Conservation (phyloP, 208 protist species). For the Novymonas esmeraldas region DNA sequence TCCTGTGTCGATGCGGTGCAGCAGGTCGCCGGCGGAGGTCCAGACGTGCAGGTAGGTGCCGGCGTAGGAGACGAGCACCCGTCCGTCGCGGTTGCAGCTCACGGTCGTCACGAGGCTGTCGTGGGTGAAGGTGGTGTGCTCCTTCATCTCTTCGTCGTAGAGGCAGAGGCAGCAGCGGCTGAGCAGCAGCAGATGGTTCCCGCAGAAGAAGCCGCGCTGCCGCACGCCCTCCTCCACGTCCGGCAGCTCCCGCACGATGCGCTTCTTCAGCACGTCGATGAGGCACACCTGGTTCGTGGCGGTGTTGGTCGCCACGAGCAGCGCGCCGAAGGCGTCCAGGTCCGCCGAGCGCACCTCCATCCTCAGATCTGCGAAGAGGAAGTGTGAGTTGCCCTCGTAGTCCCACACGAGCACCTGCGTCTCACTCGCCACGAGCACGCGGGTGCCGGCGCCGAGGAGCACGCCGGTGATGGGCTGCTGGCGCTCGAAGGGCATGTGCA, state of each 20-base stretch:
- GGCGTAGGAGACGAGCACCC: slow-evolving; percentile 66
- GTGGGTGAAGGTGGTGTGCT: slow-evolving; percentile 48
- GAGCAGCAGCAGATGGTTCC: slow-evolving; percentile 52
- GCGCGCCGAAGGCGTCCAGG: slow-evolving; percentile 57
- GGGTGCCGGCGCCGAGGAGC: slow-evolving; percentile 59
- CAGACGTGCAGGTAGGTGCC: slow-evolving; percentile 72
- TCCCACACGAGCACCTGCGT: slow-evolving; percentile 72
- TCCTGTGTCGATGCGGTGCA: slow-evolving; percentile 63
- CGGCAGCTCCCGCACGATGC: slow-evolving; percentile 53
- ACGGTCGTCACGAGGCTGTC: slow-evolving; percentile 53
- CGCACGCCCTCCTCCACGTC: slow-evolving; percentile 37
- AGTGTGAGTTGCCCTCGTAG: slow-evolving; percentile 63
- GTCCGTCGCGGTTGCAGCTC: slow-evolving; percentile 60
- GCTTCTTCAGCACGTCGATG: slow-evolving; percentile 72
- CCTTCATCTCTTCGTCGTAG: slow-evolving; percentile 43
- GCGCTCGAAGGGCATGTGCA: slow-evolving; percentile 65
- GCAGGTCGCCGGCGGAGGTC: slow-evolving; percentile 59
- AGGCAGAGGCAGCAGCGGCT: slow-evolving; percentile 50
- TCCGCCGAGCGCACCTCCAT: slow-evolving; percentile 29
- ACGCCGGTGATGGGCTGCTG: slow-evolving; percentile 57
- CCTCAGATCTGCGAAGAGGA: slow-evolving; percentile 50
- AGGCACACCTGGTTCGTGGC: slow-evolving; percentile 44
- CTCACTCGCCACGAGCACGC: slow-evolving; percentile 68
- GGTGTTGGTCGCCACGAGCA: slow-evolving; percentile 47
- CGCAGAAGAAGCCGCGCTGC: slow-evolving; percentile 63